A percentile compares a stretch with the other conserved stretches of the same genome.
Conservation (phyloP, 257 asterid genomes). For the Anisodus tanguticus region DNA sequence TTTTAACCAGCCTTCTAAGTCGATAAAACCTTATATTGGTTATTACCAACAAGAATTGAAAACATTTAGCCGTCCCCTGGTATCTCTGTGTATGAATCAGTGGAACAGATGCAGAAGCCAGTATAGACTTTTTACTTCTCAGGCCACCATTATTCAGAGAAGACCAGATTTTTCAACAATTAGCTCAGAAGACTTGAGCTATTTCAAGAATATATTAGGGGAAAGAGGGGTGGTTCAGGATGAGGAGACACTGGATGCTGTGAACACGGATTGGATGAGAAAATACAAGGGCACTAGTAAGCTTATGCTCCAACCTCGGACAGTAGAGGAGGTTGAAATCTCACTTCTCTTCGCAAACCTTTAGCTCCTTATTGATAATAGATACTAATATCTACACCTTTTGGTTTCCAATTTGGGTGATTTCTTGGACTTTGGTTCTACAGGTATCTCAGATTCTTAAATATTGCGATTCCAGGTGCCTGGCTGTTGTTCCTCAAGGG, state of each 20-base stretch:
- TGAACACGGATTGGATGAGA: slow-evolving; percentile 92
- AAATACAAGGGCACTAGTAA: slow-evolving; percentile 86
- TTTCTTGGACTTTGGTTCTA: slow-evolving; percentile 31
- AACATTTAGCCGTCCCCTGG: not conserved
- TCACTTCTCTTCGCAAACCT: not conserved
- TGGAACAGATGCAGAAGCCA: slow-evolving; percentile 42
- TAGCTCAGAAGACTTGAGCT: slow-evolving; percentile 67
- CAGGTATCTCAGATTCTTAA: slow-evolving; percentile 92
- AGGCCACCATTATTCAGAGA: slow-evolving; percentile 53
- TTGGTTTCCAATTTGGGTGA: slow-evolving; percentile 12
- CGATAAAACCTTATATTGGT: slow-evolving; percentile 37
- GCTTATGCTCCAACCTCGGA: slow-evolving; percentile 84
- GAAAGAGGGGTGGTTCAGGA: slow-evolving; percentile 87
- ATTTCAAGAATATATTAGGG: slow-evolving; percentile 77
- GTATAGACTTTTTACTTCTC: slow-evolving; percentile 55
- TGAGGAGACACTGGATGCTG: slow-evolving; percentile 71
- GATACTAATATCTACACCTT: slow-evolving; percentile 12
- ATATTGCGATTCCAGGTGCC: slow-evolving; percentile 81
- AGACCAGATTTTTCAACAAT: slow-evolving; percentile 62
- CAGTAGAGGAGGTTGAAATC: slow-evolving; percentile 64
- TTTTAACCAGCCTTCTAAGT: slow-evolving; percentile 30
- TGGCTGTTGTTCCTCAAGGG: slow-evolving; percentile 99
- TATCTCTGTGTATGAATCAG: slow-evolving; percentile 36
- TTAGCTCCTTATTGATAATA: slow-evolving; percentile 5
- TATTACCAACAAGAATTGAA: slow-evolving; percentile 33